Evolutionary conservation across 2,329 filamentous ascomycete genomes (phyloP), one percentile per base, ranked within the genome.

Genomic region (Xylaria sp.): DNA sequence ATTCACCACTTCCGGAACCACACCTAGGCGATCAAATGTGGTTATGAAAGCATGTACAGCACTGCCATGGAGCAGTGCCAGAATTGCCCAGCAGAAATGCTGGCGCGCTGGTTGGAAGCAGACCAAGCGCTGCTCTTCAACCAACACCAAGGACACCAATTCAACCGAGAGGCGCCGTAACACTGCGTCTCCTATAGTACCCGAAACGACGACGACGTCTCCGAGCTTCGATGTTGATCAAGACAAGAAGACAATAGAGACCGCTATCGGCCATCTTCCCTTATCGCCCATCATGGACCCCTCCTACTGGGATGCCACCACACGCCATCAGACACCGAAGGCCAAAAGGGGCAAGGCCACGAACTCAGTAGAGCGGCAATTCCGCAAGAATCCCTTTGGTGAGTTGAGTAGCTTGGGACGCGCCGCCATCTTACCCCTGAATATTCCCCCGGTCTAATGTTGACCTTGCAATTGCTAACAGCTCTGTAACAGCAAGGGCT

Each of bases 351-450:
- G 79, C 67, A 65, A 78, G 23, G 76, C 77, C 6, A 73, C 79
- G 25, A 78, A 82, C 32, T 81, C 81, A 2, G 87, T 93, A 68
- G 88, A 90, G 75, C 83, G 82, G 66, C 85, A 87, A 68, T 80
- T 94, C 1, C 82, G 81, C 37, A 83, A 84, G 46, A 94, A 92
- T 72, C 84, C 90, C 2, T 93, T 88, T 73, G 91, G 90, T 91
- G 81, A 37, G 81, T 70, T 91, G 81, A 37, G 81, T 70, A 15
- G 32, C 39, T 37, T 6, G 28, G 63, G 44, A 10, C 51, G 25
- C 23, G 25, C 0, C 46, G 3, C 12, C 12, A 50, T 18, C 32
- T 23, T 39, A 3, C 50, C 15, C 25, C 25, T 12, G 18, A 6
- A 6, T n/a, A 34, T 18, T 9, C 8, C 15, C 13, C 44, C 25